These are phyloP conservation scores for Microdochium trichocladiopsis DNA, from an alignment of 2,329 filamentous ascomycete species.

Conservation along the genomic window DNA sequence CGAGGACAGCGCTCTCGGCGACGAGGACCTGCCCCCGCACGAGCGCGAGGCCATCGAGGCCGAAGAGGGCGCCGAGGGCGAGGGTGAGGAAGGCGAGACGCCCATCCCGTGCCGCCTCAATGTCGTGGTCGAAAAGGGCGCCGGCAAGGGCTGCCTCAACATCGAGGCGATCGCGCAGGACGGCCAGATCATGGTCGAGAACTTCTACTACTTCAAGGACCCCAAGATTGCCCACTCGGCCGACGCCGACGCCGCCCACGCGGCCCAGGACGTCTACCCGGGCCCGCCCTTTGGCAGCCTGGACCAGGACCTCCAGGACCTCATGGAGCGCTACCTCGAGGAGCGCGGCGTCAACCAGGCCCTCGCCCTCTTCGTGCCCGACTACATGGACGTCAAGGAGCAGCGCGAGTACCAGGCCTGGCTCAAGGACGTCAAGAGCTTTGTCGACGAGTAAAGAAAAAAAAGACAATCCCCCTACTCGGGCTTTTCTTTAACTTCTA, in stretches of 20 bases:
- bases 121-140: constrained; percentile 80
- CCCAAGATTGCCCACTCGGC: constrained; percentile 69
- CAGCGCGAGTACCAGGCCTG: constrained; percentile 93
- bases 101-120: constrained; percentile 76
- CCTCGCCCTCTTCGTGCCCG: constrained; percentile 83
- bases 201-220: constrained; percentile 81
- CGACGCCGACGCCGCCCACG: constrained; percentile 70
- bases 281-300: constrained; percentile 91
- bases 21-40: constrained; percentile 50
- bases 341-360: constrained; percentile 86
- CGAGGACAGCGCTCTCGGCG: constrained; percentile 46
- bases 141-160: constrained; percentile 71
- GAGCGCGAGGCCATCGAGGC: constrained; percentile 53
- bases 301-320: constrained; percentile 88
- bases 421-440: constrained; percentile 81
- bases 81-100: constrained; percentile 37
- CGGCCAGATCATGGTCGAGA: constrained; percentile 79
- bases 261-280: constrained; percentile 72
- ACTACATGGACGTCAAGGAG: constrained; percentile 98
- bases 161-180: constrained; percentile 84
- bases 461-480: too few species aligned
- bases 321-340: constrained; percentile 90
- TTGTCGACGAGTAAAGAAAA: constrained; percentile 67
- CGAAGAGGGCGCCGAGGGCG: constrained; percentile 42
- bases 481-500: too few species aligned